Evolutionary conservation across 192 early-diverging fungal species (phyloP).

Genomic region (Linnemannia schmuckeri): DNA sequence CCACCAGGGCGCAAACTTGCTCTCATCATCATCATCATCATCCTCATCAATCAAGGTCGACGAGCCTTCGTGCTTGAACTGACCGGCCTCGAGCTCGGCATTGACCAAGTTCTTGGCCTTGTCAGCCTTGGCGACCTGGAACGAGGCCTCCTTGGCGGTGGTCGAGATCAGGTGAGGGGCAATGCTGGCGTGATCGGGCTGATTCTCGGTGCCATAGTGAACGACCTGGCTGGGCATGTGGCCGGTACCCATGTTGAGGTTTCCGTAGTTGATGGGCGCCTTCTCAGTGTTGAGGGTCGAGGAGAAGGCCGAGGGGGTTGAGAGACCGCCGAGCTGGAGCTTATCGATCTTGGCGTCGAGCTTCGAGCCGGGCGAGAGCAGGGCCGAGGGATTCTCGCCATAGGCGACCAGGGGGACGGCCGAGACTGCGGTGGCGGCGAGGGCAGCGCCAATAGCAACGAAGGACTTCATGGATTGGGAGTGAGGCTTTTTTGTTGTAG

Average conservation of each 20-base stretch:
- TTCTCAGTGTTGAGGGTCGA: constrained; percentile 32
- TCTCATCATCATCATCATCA: constrained; percentile 7
- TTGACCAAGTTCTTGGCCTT: constrained; percentile 26
- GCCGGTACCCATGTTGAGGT: constrained; percentile 47
- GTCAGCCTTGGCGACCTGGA: constrained; percentile 43
- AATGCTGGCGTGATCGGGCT: constrained; percentile 41
- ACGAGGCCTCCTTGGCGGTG: constrained; percentile 35
- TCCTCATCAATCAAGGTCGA: neutral
- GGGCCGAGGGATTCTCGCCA: neutral
- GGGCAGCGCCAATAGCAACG: constrained; percentile 22
- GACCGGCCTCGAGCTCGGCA: constrained; percentile 24
- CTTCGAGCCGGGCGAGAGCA: neutral
- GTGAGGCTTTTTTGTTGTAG: neutral
- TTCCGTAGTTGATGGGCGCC: constrained; percentile 48
- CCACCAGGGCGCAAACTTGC: constrained; percentile 8
- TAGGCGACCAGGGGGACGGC: constrained; percentile 21
- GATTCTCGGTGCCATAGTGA: constrained; percentile 48
- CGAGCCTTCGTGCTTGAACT: neutral
- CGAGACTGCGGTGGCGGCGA: constrained; percentile 21
- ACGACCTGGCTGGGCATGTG: constrained; percentile 46
- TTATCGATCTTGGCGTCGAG: constrained; percentile 29
- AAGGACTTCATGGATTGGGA: constrained; percentile 17
- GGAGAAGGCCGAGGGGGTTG: constrained; percentile 22
- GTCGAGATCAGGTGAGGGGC: constrained; percentile 30
- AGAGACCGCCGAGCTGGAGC: constrained; percentile 26